These are phyloP conservation scores for Peterozyma xylosa DNA, from an alignment of 805 yeast genomes.

Conservation along the genomic window DNA sequence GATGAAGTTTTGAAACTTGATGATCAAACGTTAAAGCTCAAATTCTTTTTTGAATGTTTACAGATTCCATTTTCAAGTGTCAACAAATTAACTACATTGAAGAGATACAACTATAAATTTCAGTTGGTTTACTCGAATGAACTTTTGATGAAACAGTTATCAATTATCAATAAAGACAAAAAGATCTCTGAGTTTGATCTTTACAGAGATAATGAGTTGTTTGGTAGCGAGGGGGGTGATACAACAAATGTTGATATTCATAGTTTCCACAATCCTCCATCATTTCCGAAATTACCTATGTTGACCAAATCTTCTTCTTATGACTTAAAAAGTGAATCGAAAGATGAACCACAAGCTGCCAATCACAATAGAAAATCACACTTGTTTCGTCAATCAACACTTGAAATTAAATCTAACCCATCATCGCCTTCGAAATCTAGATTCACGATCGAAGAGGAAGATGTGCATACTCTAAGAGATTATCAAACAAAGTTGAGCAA, in stretches of 20 bases:
- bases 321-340: slow-evolving; percentile 5
- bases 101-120: slow-evolving; percentile 38
- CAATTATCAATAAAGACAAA: slow-evolving; percentile 13
- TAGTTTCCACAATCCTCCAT: slow-evolving; percentile 5
- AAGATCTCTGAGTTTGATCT: slow-evolving; percentile 2
- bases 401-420: too few species aligned
- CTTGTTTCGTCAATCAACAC: too few species aligned
- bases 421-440: too few species aligned
- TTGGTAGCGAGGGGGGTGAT: background rate
- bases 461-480: too few species aligned
- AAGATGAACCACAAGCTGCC: slow-evolving; percentile 1
- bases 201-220: background rate
- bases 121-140: slow-evolving; percentile 37
- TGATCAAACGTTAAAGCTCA: slow-evolving; percentile 30
- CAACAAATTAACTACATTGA: slow-evolving; percentile 34
- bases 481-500: too few species aligned
- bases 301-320: background rate
- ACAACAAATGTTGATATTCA: background rate
- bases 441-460: too few species aligned
- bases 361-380: too few species aligned
- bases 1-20: slow-evolving; percentile 8
- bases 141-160: slow-evolving; percentile 24
- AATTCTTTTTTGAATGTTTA: slow-evolving; percentile 16
- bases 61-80: slow-evolving; percentile 6
- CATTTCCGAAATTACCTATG: background rate